Evolutionary conservation across 2,329 filamentous ascomycete genomes (phyloP).

Genomic region (Knufia petricola): DNA sequence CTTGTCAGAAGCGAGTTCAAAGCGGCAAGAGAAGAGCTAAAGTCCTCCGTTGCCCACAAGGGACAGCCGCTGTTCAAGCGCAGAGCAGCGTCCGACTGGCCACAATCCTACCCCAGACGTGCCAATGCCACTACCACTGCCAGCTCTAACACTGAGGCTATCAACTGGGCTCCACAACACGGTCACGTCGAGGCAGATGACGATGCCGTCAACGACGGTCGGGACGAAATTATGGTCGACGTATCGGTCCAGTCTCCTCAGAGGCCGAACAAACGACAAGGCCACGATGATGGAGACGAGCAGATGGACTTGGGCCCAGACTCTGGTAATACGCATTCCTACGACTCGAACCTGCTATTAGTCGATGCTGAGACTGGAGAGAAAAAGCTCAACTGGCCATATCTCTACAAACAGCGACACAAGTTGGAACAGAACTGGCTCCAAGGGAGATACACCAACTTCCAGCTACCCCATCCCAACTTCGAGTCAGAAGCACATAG

Average conservation of each 20-base stretch:
- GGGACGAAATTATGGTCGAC: constrained; percentile 38
- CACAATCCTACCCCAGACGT: constrained; percentile 28
- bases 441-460: constrained; percentile 68
- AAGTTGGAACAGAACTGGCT: constrained; percentile 88
- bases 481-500: constrained; percentile 72
- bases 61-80: constrained; percentile 46
- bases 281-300: constrained; percentile 17
- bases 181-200: constrained; percentile 39
- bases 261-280: constrained; percentile 19
- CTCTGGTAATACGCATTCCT: neutral
- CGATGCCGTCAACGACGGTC: constrained; percentile 25
- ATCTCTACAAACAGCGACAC: constrained; percentile 79
- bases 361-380: constrained; percentile 28
- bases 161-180: constrained; percentile 39
- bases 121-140: constrained; percentile 14
- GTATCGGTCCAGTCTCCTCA: constrained; percentile 17
- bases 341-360: constrained; percentile 9
- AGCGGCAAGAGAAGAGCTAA: constrained; percentile 35
- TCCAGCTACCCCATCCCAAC: constrained; percentile 78
- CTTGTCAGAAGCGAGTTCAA: constrained; percentile 26
- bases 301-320: constrained; percentile 17
- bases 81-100: constrained; percentile 38
- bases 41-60: constrained; percentile 33
- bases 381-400: constrained; percentile 74
- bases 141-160: constrained; percentile 18